Conservation (phyloP, 306 rosid genomes). For the Glycyrrhiza uralensis region DNA sequence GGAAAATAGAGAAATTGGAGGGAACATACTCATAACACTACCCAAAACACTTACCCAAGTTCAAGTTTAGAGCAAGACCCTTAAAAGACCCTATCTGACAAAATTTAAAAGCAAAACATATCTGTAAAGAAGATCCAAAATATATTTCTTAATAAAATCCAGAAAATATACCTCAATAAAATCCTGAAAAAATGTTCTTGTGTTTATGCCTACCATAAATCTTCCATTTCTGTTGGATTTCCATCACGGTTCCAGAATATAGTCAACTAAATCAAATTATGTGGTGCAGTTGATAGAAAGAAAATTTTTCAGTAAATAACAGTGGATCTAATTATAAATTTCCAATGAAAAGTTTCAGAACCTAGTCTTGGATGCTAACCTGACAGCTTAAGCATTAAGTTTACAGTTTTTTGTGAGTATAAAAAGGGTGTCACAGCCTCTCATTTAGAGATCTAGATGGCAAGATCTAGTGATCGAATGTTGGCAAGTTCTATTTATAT, state of each 20-base stretch:
- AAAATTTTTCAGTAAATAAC: not conserved
- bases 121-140: not conserved
- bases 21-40: not conserved
- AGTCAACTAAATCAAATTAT: not conserved
- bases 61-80: not conserved
- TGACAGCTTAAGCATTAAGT: conserved; percentile 1
- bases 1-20: not conserved
- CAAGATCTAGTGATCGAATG: not conserved
- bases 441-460: not conserved
- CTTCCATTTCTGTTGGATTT: not conserved
- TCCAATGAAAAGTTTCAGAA: not conserved
- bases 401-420: not conserved
- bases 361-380: not conserved
- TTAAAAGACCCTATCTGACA: not conserved
- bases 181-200: not conserved
- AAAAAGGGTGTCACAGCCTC: not conserved
- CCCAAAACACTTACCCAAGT: not conserved
- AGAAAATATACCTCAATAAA: not conserved
- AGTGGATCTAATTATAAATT: not conserved
- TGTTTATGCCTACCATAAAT: not conserved
- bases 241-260: not conserved
- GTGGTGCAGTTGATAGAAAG: not conserved
- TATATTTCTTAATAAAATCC: not conserved
- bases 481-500: not conserved
- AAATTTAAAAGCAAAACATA: not conserved